A percentile compares a stretch with the other conserved stretches of the same genome.
Evolutionary conservation across 2,329 filamentous ascomycete species (phyloP).

Genomic region (Claviceps sp.): DNA sequence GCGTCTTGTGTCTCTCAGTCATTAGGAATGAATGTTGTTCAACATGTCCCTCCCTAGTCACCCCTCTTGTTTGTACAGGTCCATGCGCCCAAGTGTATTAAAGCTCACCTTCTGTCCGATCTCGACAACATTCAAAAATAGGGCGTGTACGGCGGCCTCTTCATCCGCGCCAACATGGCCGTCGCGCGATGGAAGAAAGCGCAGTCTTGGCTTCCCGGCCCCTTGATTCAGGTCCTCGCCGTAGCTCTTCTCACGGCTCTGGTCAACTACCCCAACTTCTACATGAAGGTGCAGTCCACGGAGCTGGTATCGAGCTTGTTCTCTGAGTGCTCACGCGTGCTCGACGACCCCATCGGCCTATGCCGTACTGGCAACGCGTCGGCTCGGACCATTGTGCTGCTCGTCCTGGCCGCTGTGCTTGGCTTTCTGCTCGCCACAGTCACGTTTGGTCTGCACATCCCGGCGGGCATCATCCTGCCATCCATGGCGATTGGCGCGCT

Average conservation of each 20-base stretch:
- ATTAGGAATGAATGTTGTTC: conserved; percentile 4
- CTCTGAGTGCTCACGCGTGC: conserved; percentile 70
- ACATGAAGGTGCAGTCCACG: conserved; percentile 85
- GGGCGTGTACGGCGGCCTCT: conserved; percentile 88
- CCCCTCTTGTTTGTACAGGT: background rate
- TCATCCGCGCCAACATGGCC: conserved; percentile 88
- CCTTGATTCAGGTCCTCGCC: conserved; percentile 66
- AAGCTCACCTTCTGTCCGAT: background rate
- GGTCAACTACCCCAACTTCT: conserved; percentile 90
- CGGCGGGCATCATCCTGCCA: conserved; percentile 87
- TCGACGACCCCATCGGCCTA: conserved; percentile 77
- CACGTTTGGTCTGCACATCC: conserved; percentile 89
- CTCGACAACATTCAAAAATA: conserved; percentile 11
- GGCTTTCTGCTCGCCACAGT: conserved; percentile 76
- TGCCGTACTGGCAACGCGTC: conserved; percentile 80
- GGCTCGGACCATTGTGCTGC: conserved; percentile 65
- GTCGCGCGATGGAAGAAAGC: conserved; percentile 70
- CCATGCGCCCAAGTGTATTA: background rate
- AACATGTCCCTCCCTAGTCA: background rate
- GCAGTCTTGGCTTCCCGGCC: conserved; percentile 50
- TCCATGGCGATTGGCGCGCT: conserved; percentile 93
- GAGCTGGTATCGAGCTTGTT: conserved; percentile 89
- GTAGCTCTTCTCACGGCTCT: conserved; percentile 72
- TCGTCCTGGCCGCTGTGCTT: conserved; percentile 68
- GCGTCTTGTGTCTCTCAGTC: background rate